Conservation (phyloP, 2,329 filamentous ascomycete genomes). For the Aureobasidium namibiae region DNA sequence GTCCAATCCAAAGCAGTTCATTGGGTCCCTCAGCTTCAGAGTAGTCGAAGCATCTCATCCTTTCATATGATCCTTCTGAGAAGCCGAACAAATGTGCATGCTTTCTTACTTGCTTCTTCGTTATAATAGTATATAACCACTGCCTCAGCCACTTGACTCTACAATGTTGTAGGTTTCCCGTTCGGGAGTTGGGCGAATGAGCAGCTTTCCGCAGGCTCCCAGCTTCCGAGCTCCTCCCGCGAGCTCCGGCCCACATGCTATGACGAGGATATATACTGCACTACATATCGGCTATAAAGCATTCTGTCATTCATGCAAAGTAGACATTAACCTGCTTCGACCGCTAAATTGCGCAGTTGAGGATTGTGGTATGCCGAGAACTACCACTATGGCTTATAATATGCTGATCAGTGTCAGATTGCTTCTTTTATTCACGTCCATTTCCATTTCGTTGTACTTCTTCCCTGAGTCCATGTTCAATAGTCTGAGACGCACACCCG, state of each 20-base stretch:
- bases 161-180: background rate
- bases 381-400: background rate
- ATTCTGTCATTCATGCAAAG: no score
- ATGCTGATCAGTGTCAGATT: background rate
- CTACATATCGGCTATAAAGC: background rate
- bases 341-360: no score
- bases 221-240: no score
- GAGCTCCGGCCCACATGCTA: no score
- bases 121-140: no score
- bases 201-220: constrained; percentile 1
- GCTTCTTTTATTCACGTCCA: background rate
- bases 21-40: background rate
- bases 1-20: background rate
- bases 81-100: no score
- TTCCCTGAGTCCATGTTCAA: background rate
- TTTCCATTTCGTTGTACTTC: background rate
- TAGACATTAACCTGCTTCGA: no score
- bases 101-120: no score
- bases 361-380: no score
- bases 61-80: no score
- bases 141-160: no score
- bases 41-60: no score
- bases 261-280: background rate
- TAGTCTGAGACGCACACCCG: background rate
- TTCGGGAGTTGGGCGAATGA: background rate